phyloP scores from a whole-genome alignment of 805 yeast genomes.

The Candida oleophila region DNA sequence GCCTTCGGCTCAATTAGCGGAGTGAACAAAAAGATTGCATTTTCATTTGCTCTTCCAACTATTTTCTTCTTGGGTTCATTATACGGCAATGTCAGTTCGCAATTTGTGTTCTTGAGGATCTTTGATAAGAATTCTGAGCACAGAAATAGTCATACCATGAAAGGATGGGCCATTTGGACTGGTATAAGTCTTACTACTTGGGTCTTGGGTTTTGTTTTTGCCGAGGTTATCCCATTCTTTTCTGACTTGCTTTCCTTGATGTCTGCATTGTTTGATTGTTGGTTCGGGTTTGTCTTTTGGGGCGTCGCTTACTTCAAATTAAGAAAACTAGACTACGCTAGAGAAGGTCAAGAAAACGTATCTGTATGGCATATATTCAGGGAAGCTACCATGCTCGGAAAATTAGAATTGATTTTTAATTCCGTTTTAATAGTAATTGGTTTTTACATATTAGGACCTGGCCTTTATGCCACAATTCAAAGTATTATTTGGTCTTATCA shows the following conservation, averaged over 20 bases:
- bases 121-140: conserved; percentile 44
- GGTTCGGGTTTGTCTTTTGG: conserved; percentile 68
- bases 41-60: conserved; percentile 63
- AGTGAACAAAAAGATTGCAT: conserved; percentile 51
- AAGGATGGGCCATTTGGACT: conserved; percentile 56
- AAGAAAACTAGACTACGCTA: conserved; percentile 22
- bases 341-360: conserved; percentile 20
- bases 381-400: conserved; percentile 25
- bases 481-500: conserved; percentile 52
- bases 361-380: conserved; percentile 24
- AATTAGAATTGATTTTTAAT: conserved; percentile 36
- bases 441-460: conserved; percentile 58
- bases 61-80: conserved; percentile 54
- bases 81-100: conserved; percentile 54
- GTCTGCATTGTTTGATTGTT: conserved; percentile 63
- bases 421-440: conserved; percentile 45
- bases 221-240: conserved; percentile 66
- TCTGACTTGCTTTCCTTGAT: conserved; percentile 55
- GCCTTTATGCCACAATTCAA: conserved; percentile 53
- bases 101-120: conserved; percentile 49
- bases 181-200: conserved; percentile 43
- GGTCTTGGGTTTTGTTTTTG: conserved; percentile 54
- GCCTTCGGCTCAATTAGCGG: conserved; percentile 54
- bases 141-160: conserved; percentile 44
- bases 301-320: conserved; percentile 54